Percentiles rank a stretch among this genome's conserved stretches.
Evolutionary conservation across 2,329 filamentous ascomycete species (phyloP).

Genomic region (Aspergillus melleus): DNA sequence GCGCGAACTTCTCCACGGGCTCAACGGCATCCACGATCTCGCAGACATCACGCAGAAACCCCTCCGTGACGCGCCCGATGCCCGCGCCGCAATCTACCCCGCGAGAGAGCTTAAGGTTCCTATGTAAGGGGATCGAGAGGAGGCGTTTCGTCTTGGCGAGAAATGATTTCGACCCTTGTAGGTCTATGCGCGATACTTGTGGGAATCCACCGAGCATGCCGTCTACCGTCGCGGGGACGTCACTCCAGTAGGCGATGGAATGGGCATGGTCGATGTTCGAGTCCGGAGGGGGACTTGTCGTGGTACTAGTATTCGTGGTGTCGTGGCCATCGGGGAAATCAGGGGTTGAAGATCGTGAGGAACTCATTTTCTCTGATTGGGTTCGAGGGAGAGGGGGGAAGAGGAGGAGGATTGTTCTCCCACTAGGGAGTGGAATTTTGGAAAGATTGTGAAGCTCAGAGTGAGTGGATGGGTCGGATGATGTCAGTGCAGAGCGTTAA

Average conservation of each 20-base stretch:
- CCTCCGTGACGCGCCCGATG: constrained; percentile 79
- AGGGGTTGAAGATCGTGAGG: not conserved
- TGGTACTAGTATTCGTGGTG: too few species aligned
- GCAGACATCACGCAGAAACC: constrained; percentile 68
- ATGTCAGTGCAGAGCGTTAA: not conserved
- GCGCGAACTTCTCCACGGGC: constrained; percentile 79
- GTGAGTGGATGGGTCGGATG: not conserved
- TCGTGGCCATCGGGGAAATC: not conserved
- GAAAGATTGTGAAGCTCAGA: not conserved
- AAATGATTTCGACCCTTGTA: constrained; percentile 68
- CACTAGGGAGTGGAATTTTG: not conserved
- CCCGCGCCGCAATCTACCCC: constrained; percentile 66
- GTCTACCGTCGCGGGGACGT: constrained; percentile 48
- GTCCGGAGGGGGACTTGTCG: not conserved
- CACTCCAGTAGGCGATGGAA: constrained; percentile 39
- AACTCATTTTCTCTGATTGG: not conserved
- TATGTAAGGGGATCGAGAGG: constrained; percentile 8
- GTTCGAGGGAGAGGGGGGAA: not conserved
- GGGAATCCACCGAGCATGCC: constrained; percentile 67
- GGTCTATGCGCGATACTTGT: constrained; percentile 66
- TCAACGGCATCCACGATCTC: constrained; percentile 78
- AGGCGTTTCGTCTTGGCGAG: constrained; percentile 60
- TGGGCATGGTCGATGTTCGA: constrained; percentile 36
- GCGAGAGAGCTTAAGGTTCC: constrained; percentile 22
- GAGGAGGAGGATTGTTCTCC: not conserved